Evolutionary conservation across 2,329 filamentous ascomycete genomes (phyloP).

Genomic region (Colletotrichum melonis): DNA sequence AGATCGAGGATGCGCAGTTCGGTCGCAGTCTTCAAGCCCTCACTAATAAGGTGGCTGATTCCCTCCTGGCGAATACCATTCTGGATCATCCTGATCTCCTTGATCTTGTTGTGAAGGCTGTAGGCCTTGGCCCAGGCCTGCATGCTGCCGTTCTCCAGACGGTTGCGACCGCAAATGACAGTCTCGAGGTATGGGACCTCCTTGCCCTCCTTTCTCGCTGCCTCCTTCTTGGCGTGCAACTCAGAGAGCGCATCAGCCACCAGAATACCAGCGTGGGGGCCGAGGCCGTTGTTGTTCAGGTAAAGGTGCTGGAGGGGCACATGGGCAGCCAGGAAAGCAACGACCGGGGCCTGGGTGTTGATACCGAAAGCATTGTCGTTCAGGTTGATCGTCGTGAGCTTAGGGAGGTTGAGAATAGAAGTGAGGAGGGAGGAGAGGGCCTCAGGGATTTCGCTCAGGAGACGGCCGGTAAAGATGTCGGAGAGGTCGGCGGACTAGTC

Average conservation of each 20-base stretch:
- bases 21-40: constrained; percentile 79
- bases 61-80: constrained; percentile 97
- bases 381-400: constrained; percentile 91
- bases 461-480: constrained; percentile 96
- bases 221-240: constrained; percentile 86
- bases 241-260: constrained; percentile 88
- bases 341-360: constrained; percentile 92
- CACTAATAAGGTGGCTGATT: constrained; percentile 81
- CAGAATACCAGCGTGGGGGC: constrained; percentile 88
- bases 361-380: constrained; percentile 99
- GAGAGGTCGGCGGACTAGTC: constrained; percentile 83
- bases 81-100: constrained; percentile 95
- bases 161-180: constrained; percentile 96
- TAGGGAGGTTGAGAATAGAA: constrained; percentile 85
- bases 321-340: constrained; percentile 90
- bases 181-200: constrained; percentile 89
- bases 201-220: constrained; percentile 76
- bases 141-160: constrained; percentile 97
- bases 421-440: constrained; percentile 88
- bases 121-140: constrained; percentile 91
- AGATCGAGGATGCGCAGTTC: constrained; percentile 84
- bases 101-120: constrained; percentile 83
- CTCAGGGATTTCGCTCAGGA: constrained; percentile 92
- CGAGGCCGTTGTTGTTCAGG: constrained; percentile 98
- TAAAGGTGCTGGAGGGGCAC: constrained; percentile 92